These are phyloP conservation scores for Termitomyces sp. DNA, from an alignment of 768 basidiomycete genomes.

Conservation along the genomic window DNA sequence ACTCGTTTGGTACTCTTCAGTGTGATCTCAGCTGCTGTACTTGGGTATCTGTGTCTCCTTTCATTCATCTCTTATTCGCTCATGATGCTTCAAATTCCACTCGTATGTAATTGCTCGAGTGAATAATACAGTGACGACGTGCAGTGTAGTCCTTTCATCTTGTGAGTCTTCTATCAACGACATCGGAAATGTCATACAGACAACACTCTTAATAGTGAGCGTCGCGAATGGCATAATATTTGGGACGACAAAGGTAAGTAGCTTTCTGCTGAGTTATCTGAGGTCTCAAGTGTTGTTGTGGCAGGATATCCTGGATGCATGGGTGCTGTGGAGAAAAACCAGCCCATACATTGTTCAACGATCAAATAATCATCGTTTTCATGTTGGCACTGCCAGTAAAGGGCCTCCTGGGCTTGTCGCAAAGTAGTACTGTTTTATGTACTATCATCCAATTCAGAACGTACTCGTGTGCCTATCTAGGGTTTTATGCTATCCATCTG, in stretches of 20 bases:
- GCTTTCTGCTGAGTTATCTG: background rate
- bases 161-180: background rate
- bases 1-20: slow-evolving; percentile 4
- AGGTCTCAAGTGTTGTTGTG: background rate
- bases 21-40: background rate
- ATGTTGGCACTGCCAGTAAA: background rate
- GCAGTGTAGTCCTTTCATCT: slow-evolving; percentile 4
- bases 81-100: background rate
- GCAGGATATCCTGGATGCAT: background rate
- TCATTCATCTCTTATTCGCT: background rate
- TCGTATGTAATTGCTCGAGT: slow-evolving; percentile 1
- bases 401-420: background rate
- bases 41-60: background rate
- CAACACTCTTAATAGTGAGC: background rate
- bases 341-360: background rate
- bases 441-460: too few species aligned
- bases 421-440: background rate
- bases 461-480: background rate
- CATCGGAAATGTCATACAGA: background rate
- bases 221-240: background rate
- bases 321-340: background rate
- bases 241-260: background rate
- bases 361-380: background rate
- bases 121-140: slow-evolving; percentile 7
- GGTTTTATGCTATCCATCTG: background rate